These are phyloP conservation scores for Claviceps spartinae DNA, from an alignment of 2,329 filamentous ascomycete genomes.

Conservation along the genomic window DNA sequence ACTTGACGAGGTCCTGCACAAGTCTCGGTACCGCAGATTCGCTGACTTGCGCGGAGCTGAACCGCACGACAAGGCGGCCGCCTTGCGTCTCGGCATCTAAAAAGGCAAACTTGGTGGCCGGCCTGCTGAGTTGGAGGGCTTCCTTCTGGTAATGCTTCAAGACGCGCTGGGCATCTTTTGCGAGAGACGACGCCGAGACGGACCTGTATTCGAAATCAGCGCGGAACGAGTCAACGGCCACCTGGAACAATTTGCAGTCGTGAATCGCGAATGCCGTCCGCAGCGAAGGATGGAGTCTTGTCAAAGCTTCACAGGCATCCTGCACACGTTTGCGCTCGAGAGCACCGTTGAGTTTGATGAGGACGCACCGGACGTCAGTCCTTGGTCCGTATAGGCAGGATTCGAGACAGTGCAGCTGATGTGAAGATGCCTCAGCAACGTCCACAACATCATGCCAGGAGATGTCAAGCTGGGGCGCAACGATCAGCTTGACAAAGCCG, in stretches of 20 bases:
- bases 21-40: slow-evolving; percentile 30
- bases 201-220: slow-evolving; percentile 31
- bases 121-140: slow-evolving; percentile 26
- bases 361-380: slow-evolving; percentile 33
- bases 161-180: slow-evolving; percentile 24
- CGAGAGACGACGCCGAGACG: slow-evolving; percentile 27
- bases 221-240: slow-evolving; percentile 28
- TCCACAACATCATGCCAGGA: slow-evolving; percentile 30
- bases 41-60: slow-evolving; percentile 37
- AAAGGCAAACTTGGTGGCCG: slow-evolving; percentile 36
- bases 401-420: slow-evolving; percentile 35
- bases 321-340: slow-evolving; percentile 30
- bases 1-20: slow-evolving; percentile 32
- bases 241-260: slow-evolving; percentile 33
- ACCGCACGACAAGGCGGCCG: slow-evolving; percentile 32
- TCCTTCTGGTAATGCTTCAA: slow-evolving; percentile 29
- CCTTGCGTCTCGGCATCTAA: slow-evolving; percentile 34
- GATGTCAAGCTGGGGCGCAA: slow-evolving; percentile 29
- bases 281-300: slow-evolving; percentile 34
- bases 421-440: slow-evolving; percentile 32
- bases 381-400: slow-evolving; percentile 29
- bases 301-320: slow-evolving; percentile 30
- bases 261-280: slow-evolving; percentile 39
- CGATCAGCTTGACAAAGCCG: slow-evolving; percentile 25
- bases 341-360: slow-evolving; percentile 32